These are phyloP conservation scores for Hirsutella rhossiliensis DNA, from an alignment of 2,329 filamentous ascomycete genomes.

Conservation along the genomic window DNA sequence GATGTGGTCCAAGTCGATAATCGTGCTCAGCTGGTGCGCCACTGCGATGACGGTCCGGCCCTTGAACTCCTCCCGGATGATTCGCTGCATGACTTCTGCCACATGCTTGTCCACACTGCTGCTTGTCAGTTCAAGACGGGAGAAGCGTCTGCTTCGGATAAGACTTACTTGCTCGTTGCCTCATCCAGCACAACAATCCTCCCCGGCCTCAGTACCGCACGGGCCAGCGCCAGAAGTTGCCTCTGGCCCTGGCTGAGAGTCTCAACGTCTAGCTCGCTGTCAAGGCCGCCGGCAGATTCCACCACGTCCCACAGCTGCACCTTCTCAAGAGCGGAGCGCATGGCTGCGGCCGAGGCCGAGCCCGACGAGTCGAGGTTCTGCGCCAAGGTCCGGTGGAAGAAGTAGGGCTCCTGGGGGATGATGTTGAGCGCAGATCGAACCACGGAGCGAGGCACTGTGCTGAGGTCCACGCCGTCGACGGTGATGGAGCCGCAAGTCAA, in stretches of 20 bases:
- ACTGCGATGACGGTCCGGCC: slow-evolving; percentile 13
- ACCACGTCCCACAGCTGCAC: slow-evolving; percentile 32
- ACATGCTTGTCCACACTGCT: neutral
- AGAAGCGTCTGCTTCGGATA: no score
- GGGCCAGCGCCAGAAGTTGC: slow-evolving; percentile 35
- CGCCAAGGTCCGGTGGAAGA: slow-evolving; percentile 31
- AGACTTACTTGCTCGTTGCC: slow-evolving; percentile 11
- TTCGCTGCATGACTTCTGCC: slow-evolving; percentile 4
- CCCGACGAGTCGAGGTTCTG: slow-evolving; percentile 28
- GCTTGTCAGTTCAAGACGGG: neutral
- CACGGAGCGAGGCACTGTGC: slow-evolving; percentile 11
- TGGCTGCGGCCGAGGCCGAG: slow-evolving; percentile 26
- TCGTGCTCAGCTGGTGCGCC: slow-evolving; percentile 11
- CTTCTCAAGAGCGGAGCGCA: slow-evolving; percentile 29
- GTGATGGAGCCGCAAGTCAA: slow-evolving; percentile 27
- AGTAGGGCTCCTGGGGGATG: slow-evolving; percentile 34
- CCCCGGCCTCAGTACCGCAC: slow-evolving; percentile 27
- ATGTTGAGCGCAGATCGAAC: slow-evolving; percentile 22
- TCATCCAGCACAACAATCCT: slow-evolving; percentile 30
- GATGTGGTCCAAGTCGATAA: slow-evolving; percentile 1
- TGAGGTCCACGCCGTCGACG: slow-evolving; percentile 31
- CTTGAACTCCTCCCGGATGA: slow-evolving; percentile 9
- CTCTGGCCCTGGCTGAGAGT: slow-evolving; percentile 32
- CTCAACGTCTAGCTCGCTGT: slow-evolving; percentile 17
- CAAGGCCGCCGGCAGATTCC: slow-evolving; percentile 22